Evolutionary conservation across 1,284 basidiomycete species (phyloP).

Genomic region (Malassezia vespertilionis): DNA sequence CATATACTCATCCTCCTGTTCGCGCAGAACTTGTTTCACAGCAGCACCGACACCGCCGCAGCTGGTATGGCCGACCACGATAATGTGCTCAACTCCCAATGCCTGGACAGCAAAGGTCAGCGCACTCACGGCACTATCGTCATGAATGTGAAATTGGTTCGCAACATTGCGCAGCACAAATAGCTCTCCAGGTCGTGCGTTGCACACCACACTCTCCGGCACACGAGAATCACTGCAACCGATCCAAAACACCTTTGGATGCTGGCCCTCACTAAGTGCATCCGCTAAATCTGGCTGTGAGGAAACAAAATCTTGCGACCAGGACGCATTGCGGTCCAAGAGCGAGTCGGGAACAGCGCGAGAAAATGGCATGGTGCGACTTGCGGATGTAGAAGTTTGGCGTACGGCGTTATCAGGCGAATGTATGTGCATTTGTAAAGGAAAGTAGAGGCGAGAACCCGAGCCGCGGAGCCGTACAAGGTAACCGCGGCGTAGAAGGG

Average conservation of each 20-base stretch:
- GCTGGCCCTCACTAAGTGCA: conserved; percentile 58
- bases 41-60: conserved; percentile 49
- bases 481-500: too few relatives aligned
- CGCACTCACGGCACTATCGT: conserved; percentile 66
- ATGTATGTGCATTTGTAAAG: too few relatives aligned
- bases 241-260: conserved; percentile 66
- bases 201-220: conserved; percentile 51
- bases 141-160: conserved; percentile 58
- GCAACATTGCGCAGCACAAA: conserved; percentile 49
- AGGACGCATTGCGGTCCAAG: conserved; percentile 27
- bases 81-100: conserved; percentile 71
- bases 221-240: conserved; percentile 49
- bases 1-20: conserved; percentile 12
- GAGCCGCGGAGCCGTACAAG: too few relatives aligned
- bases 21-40: conserved; percentile 21
- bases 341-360: conserved; percentile 14
- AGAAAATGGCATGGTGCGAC: conserved; percentile 8
- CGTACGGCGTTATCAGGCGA: too few relatives aligned
- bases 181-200: conserved; percentile 41
- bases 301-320: conserved; percentile 20
- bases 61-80: conserved; percentile 52
- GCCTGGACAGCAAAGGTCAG: conserved; percentile 68
- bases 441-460: too few relatives aligned
- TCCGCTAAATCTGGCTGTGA: conserved; percentile 58
- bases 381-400: too few relatives aligned